These are phyloP conservation scores for Atkinsonella hypoxylon DNA, from an alignment of 2,329 filamentous ascomycete genomes.

Conservation along the genomic window DNA sequence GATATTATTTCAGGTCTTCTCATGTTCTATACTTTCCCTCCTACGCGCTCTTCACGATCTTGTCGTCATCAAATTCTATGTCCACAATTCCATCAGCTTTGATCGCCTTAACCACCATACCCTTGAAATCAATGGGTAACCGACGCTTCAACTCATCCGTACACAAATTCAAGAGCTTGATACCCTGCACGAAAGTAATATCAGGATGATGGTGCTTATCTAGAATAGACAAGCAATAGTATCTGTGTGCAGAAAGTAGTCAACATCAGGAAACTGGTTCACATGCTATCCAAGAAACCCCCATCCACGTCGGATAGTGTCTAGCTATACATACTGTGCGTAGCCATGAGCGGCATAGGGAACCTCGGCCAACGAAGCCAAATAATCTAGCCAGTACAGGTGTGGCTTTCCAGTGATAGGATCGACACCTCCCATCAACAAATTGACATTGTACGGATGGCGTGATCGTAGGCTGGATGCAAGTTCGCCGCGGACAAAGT, in stretches of 20 bases:
- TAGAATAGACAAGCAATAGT: conserved; percentile 94
- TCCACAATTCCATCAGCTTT: conserved; percentile 87
- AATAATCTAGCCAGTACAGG: conserved; percentile 95
- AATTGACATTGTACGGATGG: conserved; percentile 93
- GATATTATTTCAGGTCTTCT: conserved; percentile 25
- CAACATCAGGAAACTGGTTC: not conserved
- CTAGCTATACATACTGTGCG: conserved; percentile 58
- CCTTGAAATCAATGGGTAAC: conserved; percentile 98
- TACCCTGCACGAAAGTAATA: conserved; percentile 76
- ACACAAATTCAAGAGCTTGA: conserved; percentile 89
- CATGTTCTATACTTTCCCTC: conserved; percentile 3
- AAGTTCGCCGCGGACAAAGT: conserved; percentile 90
- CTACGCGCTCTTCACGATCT: conserved; percentile 50
- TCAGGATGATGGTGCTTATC: conserved; percentile 98
- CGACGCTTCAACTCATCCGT: conserved; percentile 94
- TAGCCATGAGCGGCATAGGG: conserved; percentile 97
- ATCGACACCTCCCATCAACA: conserved; percentile 88
- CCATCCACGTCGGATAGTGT: conserved; percentile 8
- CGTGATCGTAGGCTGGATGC: conserved; percentile 81
- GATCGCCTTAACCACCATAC: conserved; percentile 84
- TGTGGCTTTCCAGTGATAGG: conserved; percentile 82
- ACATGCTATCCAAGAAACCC: not conserved
- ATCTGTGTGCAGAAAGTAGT: conserved; percentile 36
- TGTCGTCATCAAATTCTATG: conserved; percentile 75
- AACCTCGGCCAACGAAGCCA: conserved; percentile 75